These are phyloP conservation scores for Rhodotorula sp. DNA, from an alignment of 1,284 basidiomycete genomes.

Conservation along the genomic window DNA sequence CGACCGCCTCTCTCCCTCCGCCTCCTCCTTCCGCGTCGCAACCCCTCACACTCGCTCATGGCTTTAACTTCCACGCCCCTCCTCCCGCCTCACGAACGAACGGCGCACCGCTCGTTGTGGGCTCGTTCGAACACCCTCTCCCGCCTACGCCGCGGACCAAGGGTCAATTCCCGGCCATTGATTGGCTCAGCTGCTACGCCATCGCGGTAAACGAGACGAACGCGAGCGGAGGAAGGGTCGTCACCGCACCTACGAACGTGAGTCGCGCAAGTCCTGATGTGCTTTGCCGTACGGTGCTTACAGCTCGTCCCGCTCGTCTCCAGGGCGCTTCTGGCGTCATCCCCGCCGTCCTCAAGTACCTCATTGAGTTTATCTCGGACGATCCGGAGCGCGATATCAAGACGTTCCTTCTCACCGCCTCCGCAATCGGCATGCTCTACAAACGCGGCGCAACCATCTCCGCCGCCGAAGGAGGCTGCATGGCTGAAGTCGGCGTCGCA, in stretches of 20 bases:
- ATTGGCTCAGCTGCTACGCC: conserved; percentile 65
- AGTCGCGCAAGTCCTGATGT: not conserved
- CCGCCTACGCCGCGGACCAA: conserved; percentile 69
- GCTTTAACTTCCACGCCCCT: not conserved
- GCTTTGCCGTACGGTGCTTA: not conserved
- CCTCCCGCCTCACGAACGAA: conserved; percentile 8
- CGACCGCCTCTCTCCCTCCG: not conserved
- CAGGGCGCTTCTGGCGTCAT: conserved; percentile 71
- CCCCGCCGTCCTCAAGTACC: conserved; percentile 69
- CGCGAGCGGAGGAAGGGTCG: conserved; percentile 83
- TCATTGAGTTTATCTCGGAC: conserved; percentile 84
- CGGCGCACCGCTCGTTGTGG: conserved; percentile 57
- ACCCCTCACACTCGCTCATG: conserved; percentile 9
- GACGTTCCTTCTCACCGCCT: conserved; percentile 80
- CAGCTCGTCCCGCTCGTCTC: not conserved
- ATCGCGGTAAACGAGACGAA: conserved; percentile 75
- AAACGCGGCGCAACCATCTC: conserved; percentile 95
- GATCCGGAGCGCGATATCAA: conserved; percentile 80
- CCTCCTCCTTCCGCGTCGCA: not conserved
- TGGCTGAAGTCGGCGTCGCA: conserved; percentile 58
- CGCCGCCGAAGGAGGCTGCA: conserved; percentile 78
- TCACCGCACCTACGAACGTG: conserved; percentile 85
- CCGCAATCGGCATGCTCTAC: conserved; percentile 89
- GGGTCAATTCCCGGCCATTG: conserved; percentile 86
- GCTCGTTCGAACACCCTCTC: conserved; percentile 77